A percentile compares a stretch with the other conserved stretches of the same genome.
Conservation (phyloP, 306 rosid genomes). For the Lathyrus tuberosus region DNA sequence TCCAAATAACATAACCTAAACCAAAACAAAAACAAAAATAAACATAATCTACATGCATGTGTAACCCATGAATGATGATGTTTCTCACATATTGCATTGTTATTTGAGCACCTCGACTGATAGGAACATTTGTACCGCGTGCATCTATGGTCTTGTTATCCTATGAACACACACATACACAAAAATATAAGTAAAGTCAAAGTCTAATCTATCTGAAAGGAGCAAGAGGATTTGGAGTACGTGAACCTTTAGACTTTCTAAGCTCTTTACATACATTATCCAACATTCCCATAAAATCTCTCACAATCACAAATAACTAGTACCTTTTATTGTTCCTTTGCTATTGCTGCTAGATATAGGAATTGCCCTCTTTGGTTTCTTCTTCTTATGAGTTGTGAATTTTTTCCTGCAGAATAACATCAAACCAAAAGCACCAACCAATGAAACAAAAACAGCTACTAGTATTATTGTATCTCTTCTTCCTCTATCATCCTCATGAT, state of each 20-base stretch:
- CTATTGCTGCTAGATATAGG: slow-evolving; percentile 49
- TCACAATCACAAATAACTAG: too few relatives aligned
- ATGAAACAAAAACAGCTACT: slow-evolving; percentile 57
- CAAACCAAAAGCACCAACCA: slow-evolving; percentile 55
- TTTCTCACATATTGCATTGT: too few relatives aligned
- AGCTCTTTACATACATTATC: slow-evolving; percentile 92
- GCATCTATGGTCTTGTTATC: too few relatives aligned
- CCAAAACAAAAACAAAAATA: too few relatives aligned
- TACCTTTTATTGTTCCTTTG: slow-evolving; percentile 44
- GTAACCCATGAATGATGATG: too few relatives aligned
- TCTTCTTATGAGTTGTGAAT: slow-evolving; percentile 54
- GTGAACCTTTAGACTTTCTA: slow-evolving; percentile 61
- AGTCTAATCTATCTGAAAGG: slow-evolving; percentile 58
- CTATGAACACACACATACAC: slow-evolving; percentile 41
- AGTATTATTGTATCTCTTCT: slow-evolving; percentile 50
- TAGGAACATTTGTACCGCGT: too few relatives aligned
- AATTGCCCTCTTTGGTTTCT: slow-evolving; percentile 58
- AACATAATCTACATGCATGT: too few relatives aligned
- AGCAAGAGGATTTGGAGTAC: slow-evolving; percentile 74
- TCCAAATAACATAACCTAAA: too few relatives aligned
- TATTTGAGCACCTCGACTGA: too few relatives aligned
- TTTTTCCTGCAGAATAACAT: slow-evolving; percentile 67
- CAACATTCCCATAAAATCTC: slow-evolving; percentile 81
- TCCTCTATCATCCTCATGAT: slow-evolving; percentile 50
- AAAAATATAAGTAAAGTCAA: slow-evolving; percentile 6